Percentiles rank a stretch among this genome's conserved stretches.
phyloP scores from a whole-genome alignment of 2,329 filamentous ascomycete species.

The Pseudogymnoascus sp. region DNA sequence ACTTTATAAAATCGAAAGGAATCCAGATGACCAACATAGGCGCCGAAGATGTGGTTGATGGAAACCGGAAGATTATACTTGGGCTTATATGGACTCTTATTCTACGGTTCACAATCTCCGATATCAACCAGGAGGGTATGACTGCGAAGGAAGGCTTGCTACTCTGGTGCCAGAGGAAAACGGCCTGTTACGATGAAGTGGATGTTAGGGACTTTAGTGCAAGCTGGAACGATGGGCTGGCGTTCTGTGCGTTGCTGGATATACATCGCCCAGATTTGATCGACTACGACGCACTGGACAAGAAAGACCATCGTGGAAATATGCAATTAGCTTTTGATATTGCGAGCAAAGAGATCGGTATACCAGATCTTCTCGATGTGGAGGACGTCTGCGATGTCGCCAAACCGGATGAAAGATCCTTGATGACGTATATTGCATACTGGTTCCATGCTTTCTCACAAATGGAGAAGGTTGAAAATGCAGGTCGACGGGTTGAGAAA shows the following conservation, averaged over 20 bases:
- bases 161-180: conserved; percentile 97
- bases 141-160: conserved; percentile 93
- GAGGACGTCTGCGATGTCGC: conserved; percentile 97
- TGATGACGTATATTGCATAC: conserved; percentile 99
- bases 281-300: conserved; percentile 91
- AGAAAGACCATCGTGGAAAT: conserved; percentile 88
- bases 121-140: conserved; percentile 97
- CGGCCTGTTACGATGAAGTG: conserved; percentile 95
- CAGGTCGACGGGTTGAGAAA: conserved; percentile 91
- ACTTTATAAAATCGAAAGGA: conserved; percentile 83
- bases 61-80: conserved; percentile 94
- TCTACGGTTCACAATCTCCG: conserved; percentile 94
- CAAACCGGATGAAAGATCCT: conserved; percentile 88
- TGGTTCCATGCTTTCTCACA: conserved; percentile 99
- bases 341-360: conserved; percentile 91
- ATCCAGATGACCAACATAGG: conserved; percentile 99
- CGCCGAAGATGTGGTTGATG: conserved; percentile 95
- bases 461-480: conserved; percentile 98
- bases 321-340: conserved; percentile 98
- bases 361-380: conserved; percentile 89
- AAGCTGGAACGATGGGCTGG: conserved; percentile 96
- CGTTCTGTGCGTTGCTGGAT: conserved; percentile 92
- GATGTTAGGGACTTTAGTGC: conserved; percentile 90
- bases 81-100: conserved; percentile 98
- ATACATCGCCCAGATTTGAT: conserved; percentile 97